Evolutionary conservation across 495 filamentous ascomycete genomes (phyloP).

Genomic region (Xylaria grammica): DNA sequence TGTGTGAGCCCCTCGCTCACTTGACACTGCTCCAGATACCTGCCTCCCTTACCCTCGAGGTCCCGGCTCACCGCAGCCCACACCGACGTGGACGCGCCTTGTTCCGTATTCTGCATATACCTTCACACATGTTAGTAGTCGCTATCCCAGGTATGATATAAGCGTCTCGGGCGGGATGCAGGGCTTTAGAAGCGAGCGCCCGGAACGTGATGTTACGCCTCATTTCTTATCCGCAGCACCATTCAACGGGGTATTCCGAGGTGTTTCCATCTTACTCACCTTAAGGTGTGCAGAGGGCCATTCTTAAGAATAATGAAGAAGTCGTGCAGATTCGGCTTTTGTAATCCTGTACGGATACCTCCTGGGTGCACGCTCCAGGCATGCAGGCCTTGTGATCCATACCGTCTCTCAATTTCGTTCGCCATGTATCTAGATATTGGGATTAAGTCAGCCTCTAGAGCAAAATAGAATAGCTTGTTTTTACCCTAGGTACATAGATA

Average conservation of each 20-base stretch:
- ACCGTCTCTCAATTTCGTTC: constrained; percentile 34
- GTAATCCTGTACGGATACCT: constrained; percentile 6
- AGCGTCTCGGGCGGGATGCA: no score
- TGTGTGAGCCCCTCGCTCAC: constrained; percentile 1
- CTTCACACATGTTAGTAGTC: constrained; percentile 28
- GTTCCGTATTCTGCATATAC: constrained; percentile 43
- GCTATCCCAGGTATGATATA: constrained; percentile 12
- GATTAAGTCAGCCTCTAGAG: background rate
- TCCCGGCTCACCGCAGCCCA: constrained; percentile 48
- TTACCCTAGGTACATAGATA: background rate
- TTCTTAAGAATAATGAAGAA: constrained; percentile 24
- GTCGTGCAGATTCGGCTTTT: constrained; percentile 9
- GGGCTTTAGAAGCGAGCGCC: no score
- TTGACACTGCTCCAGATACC: constrained; percentile 46
- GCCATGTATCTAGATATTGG: constrained; percentile 24
- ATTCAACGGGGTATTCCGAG: background rate
- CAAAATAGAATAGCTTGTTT: background rate
- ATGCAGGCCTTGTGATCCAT: constrained; percentile 31
- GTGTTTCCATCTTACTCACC: constrained; percentile 36
- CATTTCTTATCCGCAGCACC: no score
- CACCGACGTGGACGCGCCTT: constrained; percentile 56
- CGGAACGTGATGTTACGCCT: no score
- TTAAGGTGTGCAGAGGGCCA: constrained; percentile 27
- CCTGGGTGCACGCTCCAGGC: constrained; percentile 31
- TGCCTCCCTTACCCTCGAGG: constrained; percentile 45